phyloP scores from a whole-genome alignment of 768 basidiomycete genomes.

The Russula griseocarnosa region DNA sequence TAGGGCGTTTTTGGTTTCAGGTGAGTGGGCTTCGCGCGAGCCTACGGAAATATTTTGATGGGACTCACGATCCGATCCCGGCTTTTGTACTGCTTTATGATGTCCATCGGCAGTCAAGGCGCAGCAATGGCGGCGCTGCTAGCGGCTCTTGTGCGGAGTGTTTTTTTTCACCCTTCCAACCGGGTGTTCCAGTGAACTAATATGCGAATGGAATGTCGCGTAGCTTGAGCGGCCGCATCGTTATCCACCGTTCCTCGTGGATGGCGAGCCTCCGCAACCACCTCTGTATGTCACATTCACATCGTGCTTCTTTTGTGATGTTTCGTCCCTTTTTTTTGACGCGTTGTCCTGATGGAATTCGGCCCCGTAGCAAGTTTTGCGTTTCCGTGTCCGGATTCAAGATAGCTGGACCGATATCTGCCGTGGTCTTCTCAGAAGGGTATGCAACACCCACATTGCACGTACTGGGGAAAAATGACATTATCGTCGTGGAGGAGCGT shows the following conservation, averaged over 20 bases:
- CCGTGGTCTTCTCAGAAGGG: conserved; percentile 46
- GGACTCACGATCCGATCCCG: conserved; percentile 17
- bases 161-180: conserved; percentile 3
- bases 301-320: conserved; percentile 9
- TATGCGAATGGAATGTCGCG: conserved; percentile 8
- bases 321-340: conserved; percentile 2
- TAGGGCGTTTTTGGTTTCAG: conserved; percentile 83
- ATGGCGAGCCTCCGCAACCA: conserved; percentile 66
- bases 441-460: conserved; percentile 74
- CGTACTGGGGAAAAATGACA: conserved; percentile 70
- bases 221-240: conserved; percentile 52
- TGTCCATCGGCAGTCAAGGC: conserved; percentile 54
- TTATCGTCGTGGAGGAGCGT: conserved; percentile 69
- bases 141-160: conserved; percentile 57
- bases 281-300: conserved; percentile 51
- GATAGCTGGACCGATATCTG: conserved; percentile 44
- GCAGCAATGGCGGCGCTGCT: conserved; percentile 71
- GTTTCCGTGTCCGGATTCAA: conserved; percentile 73
- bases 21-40: conserved; percentile 35
- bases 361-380: conserved; percentile 56
- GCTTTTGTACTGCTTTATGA: background rate
- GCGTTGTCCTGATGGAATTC: conserved; percentile 6
- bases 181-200: background rate
- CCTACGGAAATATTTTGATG: background rate
- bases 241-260: conserved; percentile 57